Conservation (phyloP, 2,329 filamentous ascomycete genomes). For the Botrytis hyacinthi region DNA sequence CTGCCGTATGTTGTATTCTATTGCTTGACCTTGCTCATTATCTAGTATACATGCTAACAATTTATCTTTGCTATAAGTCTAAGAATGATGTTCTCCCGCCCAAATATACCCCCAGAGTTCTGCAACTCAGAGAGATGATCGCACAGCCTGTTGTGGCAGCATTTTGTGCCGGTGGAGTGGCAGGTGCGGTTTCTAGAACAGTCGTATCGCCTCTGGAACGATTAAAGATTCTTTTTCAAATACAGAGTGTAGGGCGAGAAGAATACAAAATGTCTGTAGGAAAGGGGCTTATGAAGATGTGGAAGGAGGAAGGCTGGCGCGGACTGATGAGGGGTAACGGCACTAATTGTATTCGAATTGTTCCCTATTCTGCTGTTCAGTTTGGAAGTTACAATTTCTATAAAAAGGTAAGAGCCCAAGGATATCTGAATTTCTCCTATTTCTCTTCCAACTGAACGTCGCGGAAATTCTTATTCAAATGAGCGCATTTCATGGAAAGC, state of each 20-base stretch:
- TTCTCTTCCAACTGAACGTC: background rate
- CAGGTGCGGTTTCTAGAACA: constrained; percentile 94
- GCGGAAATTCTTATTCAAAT: background rate
- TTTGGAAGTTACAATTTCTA: constrained; percentile 99
- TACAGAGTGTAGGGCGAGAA: constrained; percentile 84
- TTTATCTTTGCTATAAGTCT: constrained; percentile 25
- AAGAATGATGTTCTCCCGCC: constrained; percentile 33
- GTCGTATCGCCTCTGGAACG: constrained; percentile 95
- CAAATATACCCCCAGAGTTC: constrained; percentile 36
- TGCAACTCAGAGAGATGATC: constrained; percentile 49
- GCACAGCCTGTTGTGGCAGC: constrained; percentile 85
- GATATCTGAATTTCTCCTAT: background rate
- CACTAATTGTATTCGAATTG: constrained; percentile 96
- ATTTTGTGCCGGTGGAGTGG: constrained; percentile 90
- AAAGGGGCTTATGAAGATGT: constrained; percentile 91
- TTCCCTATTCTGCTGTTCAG: constrained; percentile 96
- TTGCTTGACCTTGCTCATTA: background rate
- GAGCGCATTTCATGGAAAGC: background rate
- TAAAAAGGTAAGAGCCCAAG: constrained; percentile 66
- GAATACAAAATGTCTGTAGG: constrained; percentile 92
- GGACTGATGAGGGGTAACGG: constrained; percentile 98
- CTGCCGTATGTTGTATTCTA: constrained; percentile 34
- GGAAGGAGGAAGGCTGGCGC: constrained; percentile 92
- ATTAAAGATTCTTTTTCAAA: constrained; percentile 95
- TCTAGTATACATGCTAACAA: background rate